Evolutionary conservation across 257 asterid genomes (phyloP).

Genomic region (Rauvolfia tetraphylla): DNA sequence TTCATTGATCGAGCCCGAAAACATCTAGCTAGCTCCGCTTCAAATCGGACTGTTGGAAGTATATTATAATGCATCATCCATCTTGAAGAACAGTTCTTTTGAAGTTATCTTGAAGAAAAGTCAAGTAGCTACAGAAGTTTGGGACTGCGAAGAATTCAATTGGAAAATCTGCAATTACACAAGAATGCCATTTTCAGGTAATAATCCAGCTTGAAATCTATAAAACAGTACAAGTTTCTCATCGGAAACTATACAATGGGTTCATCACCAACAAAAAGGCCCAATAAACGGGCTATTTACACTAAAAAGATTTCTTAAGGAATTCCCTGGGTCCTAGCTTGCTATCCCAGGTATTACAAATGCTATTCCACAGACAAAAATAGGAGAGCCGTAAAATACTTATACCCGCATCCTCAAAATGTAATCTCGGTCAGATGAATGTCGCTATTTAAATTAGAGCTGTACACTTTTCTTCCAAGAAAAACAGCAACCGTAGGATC

Average conservation of each 20-base stretch:
- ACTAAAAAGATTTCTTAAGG: background rate
- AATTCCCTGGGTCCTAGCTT: constrained; percentile 4
- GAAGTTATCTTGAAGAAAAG: no score
- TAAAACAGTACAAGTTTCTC: background rate
- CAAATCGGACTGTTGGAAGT: no score
- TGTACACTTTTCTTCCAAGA: constrained; percentile 21
- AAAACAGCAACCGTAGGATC: constrained; percentile 19
- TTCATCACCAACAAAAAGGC: constrained; percentile 6
- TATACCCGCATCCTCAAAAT: background rate
- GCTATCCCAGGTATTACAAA: background rate
- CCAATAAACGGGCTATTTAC: constrained; percentile 17
- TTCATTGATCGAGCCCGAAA: no score
- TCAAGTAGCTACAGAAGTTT: background rate
- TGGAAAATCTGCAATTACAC: background rate
- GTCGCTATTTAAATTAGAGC: constrained; percentile 19
- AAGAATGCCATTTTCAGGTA: background rate
- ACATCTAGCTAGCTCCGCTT: no score
- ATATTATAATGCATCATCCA: no score
- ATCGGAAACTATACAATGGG: constrained; percentile 8
- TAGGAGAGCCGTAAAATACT: background rate
- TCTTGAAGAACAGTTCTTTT: no score
- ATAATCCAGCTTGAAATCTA: background rate
- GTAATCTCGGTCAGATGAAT: constrained; percentile 8
- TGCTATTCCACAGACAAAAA: constrained; percentile 5
- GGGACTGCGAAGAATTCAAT: no score